Percentiles rank a stretch among this genome's conserved stretches.
Evolutionary conservation across 805 yeast genomes (phyloP).

Genomic region (Candida ascalaphidarum): DNA sequence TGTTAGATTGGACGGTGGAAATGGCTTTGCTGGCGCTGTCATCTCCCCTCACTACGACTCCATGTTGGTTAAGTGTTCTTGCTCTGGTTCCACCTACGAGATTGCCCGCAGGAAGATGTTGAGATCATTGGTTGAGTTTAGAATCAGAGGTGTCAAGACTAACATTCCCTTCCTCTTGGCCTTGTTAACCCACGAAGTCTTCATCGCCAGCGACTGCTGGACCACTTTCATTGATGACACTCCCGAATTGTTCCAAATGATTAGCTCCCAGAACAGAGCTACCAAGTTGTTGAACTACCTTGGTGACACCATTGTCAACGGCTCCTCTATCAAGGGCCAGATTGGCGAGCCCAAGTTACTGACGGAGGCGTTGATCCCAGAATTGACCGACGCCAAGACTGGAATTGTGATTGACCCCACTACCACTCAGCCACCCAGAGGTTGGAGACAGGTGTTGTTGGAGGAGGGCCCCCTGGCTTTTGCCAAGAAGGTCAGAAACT

Average conservation of each 20-base stretch:
- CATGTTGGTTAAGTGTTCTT: constrained; percentile 94
- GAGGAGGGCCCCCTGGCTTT: constrained; percentile 84
- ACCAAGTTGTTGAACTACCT: constrained; percentile 85
- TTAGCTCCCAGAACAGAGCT: constrained; percentile 93
- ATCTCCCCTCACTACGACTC: constrained; percentile 97
- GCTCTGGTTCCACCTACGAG: constrained; percentile 96
- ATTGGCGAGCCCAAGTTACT: constrained; percentile 80
- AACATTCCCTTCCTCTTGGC: constrained; percentile 95
- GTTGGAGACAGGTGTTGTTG: constrained; percentile 88
- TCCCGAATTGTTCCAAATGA: constrained; percentile 91
- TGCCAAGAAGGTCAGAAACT: constrained; percentile 77
- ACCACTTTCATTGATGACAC: constrained; percentile 98
- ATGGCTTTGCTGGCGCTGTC: constrained; percentile 94
- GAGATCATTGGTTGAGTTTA: constrained; percentile 91
- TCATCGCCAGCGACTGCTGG: constrained; percentile 87
- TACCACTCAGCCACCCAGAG: constrained; percentile 51
- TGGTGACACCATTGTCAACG: constrained; percentile 92
- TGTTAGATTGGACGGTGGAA: constrained; percentile 97
- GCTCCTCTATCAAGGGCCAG: constrained; percentile 94
- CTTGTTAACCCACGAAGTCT: constrained; percentile 80
- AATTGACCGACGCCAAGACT: constrained; percentile 47
- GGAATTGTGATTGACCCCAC: constrained; percentile 57
- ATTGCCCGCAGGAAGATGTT: constrained; percentile 97
- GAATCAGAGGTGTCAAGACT: constrained; percentile 98
- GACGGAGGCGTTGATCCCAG: constrained; percentile 71